Evolutionary conservation across 1,284 basidiomycete genomes (phyloP), one percentile per base, ranked within the genome.

Genomic region (Ganoderma sp.): DNA sequence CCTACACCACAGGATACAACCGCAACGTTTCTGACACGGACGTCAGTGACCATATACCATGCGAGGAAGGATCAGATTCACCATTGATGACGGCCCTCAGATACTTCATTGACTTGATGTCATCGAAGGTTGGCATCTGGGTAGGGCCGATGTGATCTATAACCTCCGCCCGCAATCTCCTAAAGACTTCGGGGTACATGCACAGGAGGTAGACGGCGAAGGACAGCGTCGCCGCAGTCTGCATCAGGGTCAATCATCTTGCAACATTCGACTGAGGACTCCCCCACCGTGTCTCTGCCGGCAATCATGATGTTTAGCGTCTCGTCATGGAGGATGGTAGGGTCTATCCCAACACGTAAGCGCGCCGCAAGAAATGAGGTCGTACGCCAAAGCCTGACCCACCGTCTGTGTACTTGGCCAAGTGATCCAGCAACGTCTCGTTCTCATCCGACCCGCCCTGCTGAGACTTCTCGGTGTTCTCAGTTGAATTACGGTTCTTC

Each of bases 121-220:
- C 79, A 19, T 83, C 83, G 65, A 79, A 81, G 1, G 80, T 81
- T 1, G 84, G 84, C 22, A 74, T 71, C 1, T 76, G 75, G 2
- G 60, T 69, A 0, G 76, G 73, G 0, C 82, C 82, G 25, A 83
- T 76, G 6, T 74, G 73, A 22, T 74, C 70, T 1, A 84, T 66
- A 22, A 86, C 77, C 71, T 86, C 84, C 42, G 76, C 75, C 3
- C 84, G 81, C 2, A 86, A 77, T 0, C 78, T 75, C 15, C 66
- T 59, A 39, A 81, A 72, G 7, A 83, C 77, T 0, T 74, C 67
- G 0, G 84, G 83, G 71, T 85, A 71, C 64, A 77, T 73, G 32
- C 82, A 78, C 28, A 86, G 77, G 64, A 81, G 77, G 71, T 86
- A 86, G 9, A 82, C 73, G 0, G 75, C 75, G 57, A 80, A 82